These are phyloP conservation scores for Rhizopus stolonifer DNA, from an alignment of 371 early-diverging fungal species.

Conservation along the genomic window DNA sequence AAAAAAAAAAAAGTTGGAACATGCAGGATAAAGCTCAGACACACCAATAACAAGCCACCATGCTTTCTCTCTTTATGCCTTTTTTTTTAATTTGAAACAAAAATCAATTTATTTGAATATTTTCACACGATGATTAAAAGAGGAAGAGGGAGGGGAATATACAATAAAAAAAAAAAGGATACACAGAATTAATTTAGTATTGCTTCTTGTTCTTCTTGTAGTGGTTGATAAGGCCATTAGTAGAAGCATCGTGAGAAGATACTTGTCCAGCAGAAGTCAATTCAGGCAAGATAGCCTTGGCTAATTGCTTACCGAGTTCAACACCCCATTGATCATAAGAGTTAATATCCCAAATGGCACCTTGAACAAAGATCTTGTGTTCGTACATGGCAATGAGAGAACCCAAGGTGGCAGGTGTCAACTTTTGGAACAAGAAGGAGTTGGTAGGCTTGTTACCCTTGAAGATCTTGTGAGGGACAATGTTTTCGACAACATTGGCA, in stretches of 20 bases:
- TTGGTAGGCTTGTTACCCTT: constrained; percentile 97
- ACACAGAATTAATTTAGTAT: constrained; percentile 6
- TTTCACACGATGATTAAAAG: not conserved
- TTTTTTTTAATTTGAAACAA: no score
- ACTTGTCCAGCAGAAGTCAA: constrained; percentile 61
- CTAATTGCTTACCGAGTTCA: constrained; percentile 98
- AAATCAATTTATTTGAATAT: not conserved
- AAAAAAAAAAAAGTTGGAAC: constrained; percentile 4
- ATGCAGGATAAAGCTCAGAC: not conserved
- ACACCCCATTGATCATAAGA: constrained; percentile 99
- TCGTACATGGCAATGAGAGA: constrained; percentile 96
- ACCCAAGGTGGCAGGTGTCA: constrained; percentile 94
- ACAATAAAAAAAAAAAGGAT: not conserved
- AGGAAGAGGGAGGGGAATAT: not conserved
- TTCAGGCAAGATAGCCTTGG: constrained; percentile 94
- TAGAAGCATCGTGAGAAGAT: constrained; percentile 82
- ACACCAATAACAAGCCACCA: constrained; percentile 1
- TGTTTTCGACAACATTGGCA: constrained; percentile 59
- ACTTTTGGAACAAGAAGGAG: constrained; percentile 89
- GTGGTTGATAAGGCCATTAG: constrained; percentile 94
- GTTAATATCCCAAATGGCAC: constrained; percentile 97
- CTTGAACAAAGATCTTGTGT: constrained; percentile 99
- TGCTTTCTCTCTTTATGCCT: no score
- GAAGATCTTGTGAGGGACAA: constrained; percentile 92
- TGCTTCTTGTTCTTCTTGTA: constrained; percentile 63